Conservation (phyloP, 2,329 filamentous ascomycete species). For the Colletotrichum sp. region DNA sequence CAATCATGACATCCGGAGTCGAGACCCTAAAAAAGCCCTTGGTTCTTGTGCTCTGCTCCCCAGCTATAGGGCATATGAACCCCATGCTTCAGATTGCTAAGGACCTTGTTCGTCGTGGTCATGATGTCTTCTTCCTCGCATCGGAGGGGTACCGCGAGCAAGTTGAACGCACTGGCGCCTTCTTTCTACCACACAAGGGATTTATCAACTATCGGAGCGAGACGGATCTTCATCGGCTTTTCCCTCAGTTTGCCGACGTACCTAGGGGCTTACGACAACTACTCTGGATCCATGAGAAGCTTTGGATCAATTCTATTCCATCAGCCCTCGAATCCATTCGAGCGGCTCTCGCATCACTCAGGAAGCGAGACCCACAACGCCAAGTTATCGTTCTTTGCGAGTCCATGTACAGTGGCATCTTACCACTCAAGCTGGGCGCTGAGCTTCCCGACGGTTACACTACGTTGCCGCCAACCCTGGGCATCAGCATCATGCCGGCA, state of each 20-base stretch:
- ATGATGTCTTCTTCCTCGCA: conserved; percentile 39
- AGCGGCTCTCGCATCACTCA: conserved; percentile 35
- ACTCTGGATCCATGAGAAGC: conserved; percentile 8
- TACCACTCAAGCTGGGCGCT: conserved; percentile 41
- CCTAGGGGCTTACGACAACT: conserved; percentile 12
- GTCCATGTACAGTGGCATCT: conserved; percentile 37
- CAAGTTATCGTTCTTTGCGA: conserved; percentile 49
- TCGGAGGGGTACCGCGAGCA: conserved; percentile 31
- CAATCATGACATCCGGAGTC: background rate
- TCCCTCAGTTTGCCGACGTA: background rate
- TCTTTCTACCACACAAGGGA: conserved; percentile 27
- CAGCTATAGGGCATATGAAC: background rate
- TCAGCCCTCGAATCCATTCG: background rate
- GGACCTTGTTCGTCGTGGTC: background rate
- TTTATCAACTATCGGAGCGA: background rate
- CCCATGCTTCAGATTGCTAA: background rate
- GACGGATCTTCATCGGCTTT: background rate
- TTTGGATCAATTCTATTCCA: background rate
- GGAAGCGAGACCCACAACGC: conserved; percentile 33
- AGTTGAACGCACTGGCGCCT: conserved; percentile 37
- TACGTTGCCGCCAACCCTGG: conserved; percentile 38
- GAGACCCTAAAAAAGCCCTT: background rate
- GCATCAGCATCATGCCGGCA: conserved; percentile 42
- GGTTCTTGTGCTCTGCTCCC: background rate
- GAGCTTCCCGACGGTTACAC: conserved; percentile 41